Conservation (phyloP, 2,329 filamentous ascomycete species). For the Diaporthe vexans region DNA sequence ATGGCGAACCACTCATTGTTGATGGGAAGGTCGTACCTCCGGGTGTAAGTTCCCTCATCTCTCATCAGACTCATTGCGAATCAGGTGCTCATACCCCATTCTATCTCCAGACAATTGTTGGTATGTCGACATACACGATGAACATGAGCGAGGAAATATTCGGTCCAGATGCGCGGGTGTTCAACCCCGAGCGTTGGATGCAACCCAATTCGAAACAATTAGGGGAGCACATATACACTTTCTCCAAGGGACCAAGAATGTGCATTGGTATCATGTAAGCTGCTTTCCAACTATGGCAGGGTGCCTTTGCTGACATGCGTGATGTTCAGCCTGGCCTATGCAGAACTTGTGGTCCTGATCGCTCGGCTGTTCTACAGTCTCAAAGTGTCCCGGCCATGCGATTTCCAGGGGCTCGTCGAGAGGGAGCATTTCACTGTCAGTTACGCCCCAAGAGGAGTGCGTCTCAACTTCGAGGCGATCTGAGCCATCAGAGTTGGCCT, state of each 20-base stretch:
- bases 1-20: neutral
- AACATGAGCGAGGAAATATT: constrained; percentile 17
- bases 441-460: neutral
- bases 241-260: neutral
- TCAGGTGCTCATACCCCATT: too few species aligned
- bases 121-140: neutral
- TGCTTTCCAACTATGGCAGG: neutral
- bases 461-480: neutral
- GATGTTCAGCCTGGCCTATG: neutral
- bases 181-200: neutral
- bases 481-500: too few species aligned
- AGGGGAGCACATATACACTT: neutral
- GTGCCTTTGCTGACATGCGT: neutral
- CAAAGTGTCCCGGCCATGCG: neutral
- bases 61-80: neutral
- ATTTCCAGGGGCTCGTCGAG: neutral
- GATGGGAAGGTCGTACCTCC: neutral
- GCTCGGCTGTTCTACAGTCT: neutral
- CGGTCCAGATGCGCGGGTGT: neutral
- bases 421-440: neutral
- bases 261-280: constrained; percentile 4
- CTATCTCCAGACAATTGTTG: neutral
- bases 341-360: neutral
- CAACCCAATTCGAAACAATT: neutral
- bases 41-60: neutral